phyloP scores from a whole-genome alignment of 2,329 filamentous ascomycete genomes.

The Didymella keratinophila region DNA sequence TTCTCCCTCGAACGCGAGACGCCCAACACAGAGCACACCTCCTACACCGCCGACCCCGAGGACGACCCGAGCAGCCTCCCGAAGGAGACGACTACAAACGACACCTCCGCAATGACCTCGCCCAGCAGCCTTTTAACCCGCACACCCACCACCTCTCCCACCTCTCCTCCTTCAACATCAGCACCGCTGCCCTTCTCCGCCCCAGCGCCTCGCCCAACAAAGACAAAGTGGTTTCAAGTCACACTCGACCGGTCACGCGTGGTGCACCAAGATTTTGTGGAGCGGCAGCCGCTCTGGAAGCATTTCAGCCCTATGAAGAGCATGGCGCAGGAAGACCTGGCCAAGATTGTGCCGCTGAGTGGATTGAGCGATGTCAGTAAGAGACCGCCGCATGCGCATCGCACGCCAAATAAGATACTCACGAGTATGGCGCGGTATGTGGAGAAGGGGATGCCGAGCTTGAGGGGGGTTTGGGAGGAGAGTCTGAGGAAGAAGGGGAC shows the following conservation, averaged over 20 bases:
- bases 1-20: conserved; percentile 54
- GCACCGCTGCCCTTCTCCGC: conserved; percentile 36
- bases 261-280: conserved; percentile 54
- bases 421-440: conserved; percentile 36
- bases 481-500: background rate
- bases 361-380: conserved; percentile 54
- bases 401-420: conserved; percentile 45
- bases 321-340: conserved; percentile 50
- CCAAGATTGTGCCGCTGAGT: conserved; percentile 49
- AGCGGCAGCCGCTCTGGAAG: conserved; percentile 47
- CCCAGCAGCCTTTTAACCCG: conserved; percentile 37
- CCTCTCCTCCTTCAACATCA: conserved; percentile 7
- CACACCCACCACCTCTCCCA: conserved; percentile 16
- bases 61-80: conserved; percentile 15
- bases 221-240: conserved; percentile 53
- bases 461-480: conserved; percentile 44
- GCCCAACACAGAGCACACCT: conserved; percentile 8
- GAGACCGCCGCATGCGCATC: conserved; percentile 42
- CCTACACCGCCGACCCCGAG: conserved; percentile 19
- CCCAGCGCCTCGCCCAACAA: conserved; percentile 2
- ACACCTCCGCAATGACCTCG: conserved; percentile 43
- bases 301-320: conserved; percentile 43
- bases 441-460: conserved; percentile 37
- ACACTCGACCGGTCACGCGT: conserved; percentile 49
- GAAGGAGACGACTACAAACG: conserved; percentile 9